phyloP scores from a whole-genome alignment of 2,329 filamentous ascomycete genomes.

The Phaeosphaeriaceae sp. region DNA sequence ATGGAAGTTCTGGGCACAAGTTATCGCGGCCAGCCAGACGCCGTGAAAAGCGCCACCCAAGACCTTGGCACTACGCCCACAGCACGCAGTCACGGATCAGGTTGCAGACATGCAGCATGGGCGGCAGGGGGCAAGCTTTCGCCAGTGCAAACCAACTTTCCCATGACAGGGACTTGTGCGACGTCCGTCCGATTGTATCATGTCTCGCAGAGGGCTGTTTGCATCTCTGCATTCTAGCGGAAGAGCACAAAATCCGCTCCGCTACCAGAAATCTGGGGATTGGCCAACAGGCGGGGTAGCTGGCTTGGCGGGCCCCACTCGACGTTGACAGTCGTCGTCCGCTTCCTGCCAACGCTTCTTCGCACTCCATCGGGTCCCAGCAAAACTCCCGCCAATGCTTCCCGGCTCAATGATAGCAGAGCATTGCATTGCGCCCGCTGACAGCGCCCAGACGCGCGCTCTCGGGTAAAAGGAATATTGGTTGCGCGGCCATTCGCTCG shows the following conservation, averaged over 20 bases:
- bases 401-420: conserved; percentile 9
- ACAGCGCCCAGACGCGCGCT: conserved; percentile 22
- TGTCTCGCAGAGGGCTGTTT: conserved; percentile 1
- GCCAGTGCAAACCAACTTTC: not conserved
- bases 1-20: conserved; percentile 34
- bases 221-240: not conserved
- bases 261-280: conserved; percentile 4
- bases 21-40: conserved; percentile 29
- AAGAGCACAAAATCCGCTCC: conserved; percentile 3
- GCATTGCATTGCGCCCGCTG: conserved; percentile 15
- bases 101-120: conserved; percentile 23
- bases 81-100: conserved; percentile 21
- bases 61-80: conserved; percentile 43
- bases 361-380: not conserved
- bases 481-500: conserved; percentile 32
- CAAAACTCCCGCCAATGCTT: conserved; percentile 15
- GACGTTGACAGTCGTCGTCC: not conserved
- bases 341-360: not conserved
- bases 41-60: conserved; percentile 44
- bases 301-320: not conserved
- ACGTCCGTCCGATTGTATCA: not conserved
- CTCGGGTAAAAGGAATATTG: conserved; percentile 44
- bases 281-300: conserved; percentile 1
- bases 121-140: conserved; percentile 37
- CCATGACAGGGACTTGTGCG: not conserved